Percentiles rank a stretch among this genome's conserved stretches.
These are phyloP conservation scores for Ettlia oleoabundans DNA, from an alignment of 139 green algal species.

Conservation along the genomic window DNA sequence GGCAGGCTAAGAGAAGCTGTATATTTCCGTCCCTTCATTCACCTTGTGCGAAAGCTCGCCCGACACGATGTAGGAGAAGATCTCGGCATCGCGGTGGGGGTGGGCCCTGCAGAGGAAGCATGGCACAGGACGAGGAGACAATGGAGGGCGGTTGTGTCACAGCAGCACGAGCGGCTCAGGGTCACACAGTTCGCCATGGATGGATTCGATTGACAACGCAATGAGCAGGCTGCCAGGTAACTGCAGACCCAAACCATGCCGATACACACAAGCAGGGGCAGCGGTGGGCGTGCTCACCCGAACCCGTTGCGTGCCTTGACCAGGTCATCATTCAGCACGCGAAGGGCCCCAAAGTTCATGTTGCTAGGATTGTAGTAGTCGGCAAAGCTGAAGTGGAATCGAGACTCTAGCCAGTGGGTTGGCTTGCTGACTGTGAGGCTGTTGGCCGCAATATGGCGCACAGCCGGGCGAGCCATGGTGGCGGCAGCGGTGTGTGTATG, in stretches of 20 bases:
- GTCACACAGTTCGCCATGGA: neutral
- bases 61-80: constrained; percentile 77
- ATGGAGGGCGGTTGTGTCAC: neutral
- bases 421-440: constrained; percentile 4
- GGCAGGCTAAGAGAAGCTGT: no score
- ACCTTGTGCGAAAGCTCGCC: constrained; percentile 63
- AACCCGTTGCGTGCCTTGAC: constrained; percentile 73
- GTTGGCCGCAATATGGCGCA: constrained; percentile 9
- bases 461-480: neutral
- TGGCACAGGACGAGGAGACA: neutral
- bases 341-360: constrained; percentile 70
- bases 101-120: constrained; percentile 62
- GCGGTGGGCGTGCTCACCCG: constrained; percentile 45
- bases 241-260: no score
- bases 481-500: neutral
- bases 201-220: no score
- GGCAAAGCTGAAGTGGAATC: constrained; percentile 81
- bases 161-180: neutral
- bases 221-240: no score
- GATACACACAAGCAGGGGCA: neutral
- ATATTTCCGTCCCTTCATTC: no score
- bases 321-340: constrained; percentile 82
- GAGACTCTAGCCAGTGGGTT: constrained; percentile 76
- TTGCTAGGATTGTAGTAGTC: constrained; percentile 39
- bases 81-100: constrained; percentile 78